These are phyloP conservation scores for Candida sp. DNA, from an alignment of 1,139 yeast species.

Conservation along the genomic window DNA sequence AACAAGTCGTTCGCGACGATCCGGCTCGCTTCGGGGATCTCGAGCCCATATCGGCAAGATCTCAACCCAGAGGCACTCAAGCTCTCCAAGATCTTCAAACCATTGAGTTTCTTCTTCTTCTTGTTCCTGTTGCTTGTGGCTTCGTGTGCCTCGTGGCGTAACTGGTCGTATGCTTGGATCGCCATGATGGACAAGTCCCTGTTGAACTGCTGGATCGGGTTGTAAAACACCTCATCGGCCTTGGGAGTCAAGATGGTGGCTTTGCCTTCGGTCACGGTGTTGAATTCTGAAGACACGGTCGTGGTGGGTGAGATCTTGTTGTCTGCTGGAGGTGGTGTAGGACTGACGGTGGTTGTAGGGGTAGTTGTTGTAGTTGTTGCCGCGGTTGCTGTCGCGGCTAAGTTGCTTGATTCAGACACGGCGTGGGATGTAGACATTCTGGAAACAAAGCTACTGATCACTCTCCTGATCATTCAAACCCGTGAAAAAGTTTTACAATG, in stretches of 20 bases:
- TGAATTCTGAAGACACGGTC: conserved; percentile 18
- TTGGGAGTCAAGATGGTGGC: conserved; percentile 83
- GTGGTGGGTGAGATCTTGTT: not conserved
- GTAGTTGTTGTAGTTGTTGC: not conserved
- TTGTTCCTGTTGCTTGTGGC: conserved; percentile 14
- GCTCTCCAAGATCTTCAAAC: conserved; percentile 77
- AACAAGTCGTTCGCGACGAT: conserved; percentile 91
- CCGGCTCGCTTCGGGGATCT: conserved; percentile 71
- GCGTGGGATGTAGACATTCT: conserved; percentile 1
- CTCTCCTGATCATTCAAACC: conserved; percentile 6
- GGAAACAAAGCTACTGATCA: not conserved
- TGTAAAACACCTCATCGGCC: conserved; percentile 86
- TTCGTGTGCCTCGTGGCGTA: conserved; percentile 35
- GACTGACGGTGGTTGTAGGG: not conserved
- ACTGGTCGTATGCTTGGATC: conserved; percentile 82
- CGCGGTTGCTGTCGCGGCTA: not conserved
- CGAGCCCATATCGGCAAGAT: conserved; percentile 92
- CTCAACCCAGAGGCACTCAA: conserved; percentile 94
- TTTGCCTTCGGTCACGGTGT: conserved; percentile 73
- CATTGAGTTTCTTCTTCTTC: conserved; percentile 24
- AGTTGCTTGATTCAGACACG: not conserved
- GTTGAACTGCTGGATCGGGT: conserved; percentile 96
- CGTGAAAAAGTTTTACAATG: too few relatives aligned
- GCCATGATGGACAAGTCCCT: conserved; percentile 88
- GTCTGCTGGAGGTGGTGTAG: not conserved